phyloP scores from a whole-genome alignment of 2,329 filamentous ascomycete species.

The Verticillium albo-atrum region DNA sequence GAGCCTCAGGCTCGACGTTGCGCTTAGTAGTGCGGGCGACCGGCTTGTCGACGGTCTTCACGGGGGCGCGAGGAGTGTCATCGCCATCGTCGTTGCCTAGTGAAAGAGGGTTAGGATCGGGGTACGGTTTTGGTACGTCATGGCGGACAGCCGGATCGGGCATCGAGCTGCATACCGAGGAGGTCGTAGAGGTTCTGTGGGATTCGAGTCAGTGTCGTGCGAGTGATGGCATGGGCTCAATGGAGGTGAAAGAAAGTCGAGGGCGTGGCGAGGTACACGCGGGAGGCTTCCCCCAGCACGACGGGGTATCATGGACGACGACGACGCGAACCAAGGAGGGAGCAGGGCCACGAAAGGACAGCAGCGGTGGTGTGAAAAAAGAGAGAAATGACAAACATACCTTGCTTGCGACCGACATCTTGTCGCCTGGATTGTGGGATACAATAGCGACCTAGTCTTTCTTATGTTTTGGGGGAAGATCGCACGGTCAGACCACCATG shows the following conservation, averaged over 20 bases:
- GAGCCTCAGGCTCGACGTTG: slow-evolving; percentile 73
- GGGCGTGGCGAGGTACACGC: not conserved
- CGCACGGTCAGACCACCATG: slow-evolving; percentile 16
- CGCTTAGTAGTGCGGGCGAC: slow-evolving; percentile 73
- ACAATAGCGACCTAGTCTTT: slow-evolving; percentile 18
- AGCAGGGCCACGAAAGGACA: not conserved
- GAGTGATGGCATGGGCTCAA: not conserved
- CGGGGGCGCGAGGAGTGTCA: slow-evolving; percentile 74
- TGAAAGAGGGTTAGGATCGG: slow-evolving; percentile 14
- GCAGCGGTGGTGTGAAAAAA: not conserved
- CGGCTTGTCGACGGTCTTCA: slow-evolving; percentile 86
- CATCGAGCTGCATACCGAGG: slow-evolving; percentile 68
- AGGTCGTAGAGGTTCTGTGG: slow-evolving; percentile 92
- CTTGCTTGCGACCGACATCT: slow-evolving; percentile 17
- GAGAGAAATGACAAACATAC: slow-evolving; percentile 6
- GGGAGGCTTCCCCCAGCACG: not conserved
- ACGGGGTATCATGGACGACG: not conserved
- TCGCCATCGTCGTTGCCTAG: slow-evolving; percentile 60
- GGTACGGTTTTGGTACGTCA: not conserved
- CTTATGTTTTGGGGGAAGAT: slow-evolving; percentile 12
- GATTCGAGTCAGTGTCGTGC: not conserved
- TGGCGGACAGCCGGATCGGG: slow-evolving; percentile 14
- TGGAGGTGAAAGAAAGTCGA: not conserved
- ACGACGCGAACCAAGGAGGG: not conserved
- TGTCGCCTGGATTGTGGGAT: slow-evolving; percentile 17